These are phyloP conservation scores for Penicillium verrucosum DNA, from an alignment of 2,329 filamentous ascomycete species.

Conservation along the genomic window DNA sequence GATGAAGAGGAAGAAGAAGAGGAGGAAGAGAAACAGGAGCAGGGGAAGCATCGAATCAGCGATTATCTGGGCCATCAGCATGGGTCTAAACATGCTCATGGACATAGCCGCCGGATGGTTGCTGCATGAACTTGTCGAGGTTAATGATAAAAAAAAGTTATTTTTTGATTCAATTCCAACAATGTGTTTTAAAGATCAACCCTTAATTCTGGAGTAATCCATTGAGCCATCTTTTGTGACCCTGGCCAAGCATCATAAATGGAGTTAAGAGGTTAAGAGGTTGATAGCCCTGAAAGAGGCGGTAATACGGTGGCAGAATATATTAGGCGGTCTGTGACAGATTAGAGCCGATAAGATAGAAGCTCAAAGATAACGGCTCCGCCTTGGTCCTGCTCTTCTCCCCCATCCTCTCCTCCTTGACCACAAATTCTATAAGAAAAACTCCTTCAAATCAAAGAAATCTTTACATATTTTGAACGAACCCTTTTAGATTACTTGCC, in stretches of 20 bases:
- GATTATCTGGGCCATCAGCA: constrained; percentile 27
- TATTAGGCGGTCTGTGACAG: background rate
- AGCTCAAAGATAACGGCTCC: constrained; percentile 3
- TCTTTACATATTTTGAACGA: background rate
- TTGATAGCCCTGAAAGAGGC: background rate
- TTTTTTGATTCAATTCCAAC: background rate
- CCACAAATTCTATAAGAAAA: background rate
- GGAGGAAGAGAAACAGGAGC: constrained; percentile 22
- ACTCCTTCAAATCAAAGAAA: background rate
- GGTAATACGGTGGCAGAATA: background rate
- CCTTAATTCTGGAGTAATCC: background rate
- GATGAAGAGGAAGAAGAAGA: constrained; percentile 33
- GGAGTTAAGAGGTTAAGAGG: background rate
- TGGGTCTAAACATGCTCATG: constrained; percentile 15
- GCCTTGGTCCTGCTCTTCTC: constrained; percentile 2
- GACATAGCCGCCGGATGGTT: constrained; percentile 12
- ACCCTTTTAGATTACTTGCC: background rate
- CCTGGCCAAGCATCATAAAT: background rate
- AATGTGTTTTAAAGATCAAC: background rate
- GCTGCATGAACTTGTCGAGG: background rate
- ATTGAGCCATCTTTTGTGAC: background rate
- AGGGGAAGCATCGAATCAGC: constrained; percentile 32
- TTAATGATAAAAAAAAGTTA: background rate
- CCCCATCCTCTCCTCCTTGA: background rate
- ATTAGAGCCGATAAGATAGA: constrained; percentile 2